phyloP scores from a whole-genome alignment of 1,139 yeast genomes.

The Yamadazyma diddensiae region DNA sequence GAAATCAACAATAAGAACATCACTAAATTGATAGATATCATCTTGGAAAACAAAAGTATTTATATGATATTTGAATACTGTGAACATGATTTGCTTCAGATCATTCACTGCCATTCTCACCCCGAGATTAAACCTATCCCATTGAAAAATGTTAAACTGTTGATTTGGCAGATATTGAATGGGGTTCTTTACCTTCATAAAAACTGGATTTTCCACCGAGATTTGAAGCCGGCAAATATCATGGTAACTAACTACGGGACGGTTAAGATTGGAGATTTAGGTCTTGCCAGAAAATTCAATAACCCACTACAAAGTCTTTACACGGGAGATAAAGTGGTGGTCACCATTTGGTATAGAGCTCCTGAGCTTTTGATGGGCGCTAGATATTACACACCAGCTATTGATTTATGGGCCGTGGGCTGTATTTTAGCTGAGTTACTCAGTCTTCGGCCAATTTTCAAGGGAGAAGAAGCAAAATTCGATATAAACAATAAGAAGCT shows the following conservation, averaged over 20 bases:
- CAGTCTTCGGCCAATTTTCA: constrained; percentile 87
- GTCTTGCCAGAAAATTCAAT: constrained; percentile 86
- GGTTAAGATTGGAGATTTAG: constrained; percentile 94
- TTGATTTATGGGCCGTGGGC: constrained; percentile 96
- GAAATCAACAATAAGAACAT: constrained; percentile 81
- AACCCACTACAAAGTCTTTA: constrained; percentile 87
- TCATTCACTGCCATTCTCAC: constrained; percentile 90
- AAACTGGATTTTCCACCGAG: constrained; percentile 95
- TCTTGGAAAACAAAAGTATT: constrained; percentile 86
- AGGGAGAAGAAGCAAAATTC: constrained; percentile 96
- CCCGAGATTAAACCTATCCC: constrained; percentile 82
- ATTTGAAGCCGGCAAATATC: constrained; percentile 94
- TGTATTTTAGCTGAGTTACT: constrained; percentile 91
- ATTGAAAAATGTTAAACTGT: constrained; percentile 71
- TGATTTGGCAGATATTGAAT: constrained; percentile 86
- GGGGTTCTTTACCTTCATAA: constrained; percentile 92
- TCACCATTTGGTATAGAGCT: constrained; percentile 97
- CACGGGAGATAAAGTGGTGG: constrained; percentile 96
- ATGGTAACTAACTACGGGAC: constrained; percentile 90
- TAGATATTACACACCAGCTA: constrained; percentile 91
- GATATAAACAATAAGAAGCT: constrained; percentile 76
- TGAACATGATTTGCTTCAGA: constrained; percentile 90
- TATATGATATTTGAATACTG: constrained; percentile 96
- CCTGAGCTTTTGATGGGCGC: constrained; percentile 91
- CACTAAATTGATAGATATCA: constrained; percentile 75